Evolutionary conservation across 225 moss, liverwort and hornwort species (phyloP), one percentile per base, ranked within the genome.

Genomic region (Pseudoscleropodium purum): DNA sequence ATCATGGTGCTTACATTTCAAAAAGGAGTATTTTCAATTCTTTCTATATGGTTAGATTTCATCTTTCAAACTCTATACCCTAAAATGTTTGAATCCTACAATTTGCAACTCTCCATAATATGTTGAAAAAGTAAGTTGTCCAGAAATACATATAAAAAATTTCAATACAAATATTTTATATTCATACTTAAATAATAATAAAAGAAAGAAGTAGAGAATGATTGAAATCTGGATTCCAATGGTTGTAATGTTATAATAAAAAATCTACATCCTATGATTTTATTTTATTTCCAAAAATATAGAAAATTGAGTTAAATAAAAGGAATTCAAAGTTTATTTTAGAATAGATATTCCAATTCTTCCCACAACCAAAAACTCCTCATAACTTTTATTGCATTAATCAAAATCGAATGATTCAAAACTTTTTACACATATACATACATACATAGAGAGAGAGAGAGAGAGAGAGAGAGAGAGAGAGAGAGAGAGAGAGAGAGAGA

Each of bases 401-500:
- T 74, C 2, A 45, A 73, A 43, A 75, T 75, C 0, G 6, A 75
- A 30, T 18, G 30, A 47, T 75, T 31, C 1, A 18, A 75, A 75
- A 1, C 2, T 47, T 75, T 75, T 3, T 3, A 3, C 0, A 0
- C 16, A 26, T 0, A 51, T 1, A 13, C 10, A 51, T 4, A 51
- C 51, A 51, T 51, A 13, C 13, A 51, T 51, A 51, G n/a, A n/a
- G n/a, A n/a, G n/a, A n/a, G n/a, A n/a, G n/a, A n/a, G n/a, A n/a
- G n/a, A n/a, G n/a, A n/a, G n/a, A n/a, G n/a, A n/a, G n/a, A n/a
- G n/a, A n/a, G n/a, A n/a, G n/a, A n/a, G n/a, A n/a, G n/a, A n/a
- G n/a, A n/a, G n/a, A n/a, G n/a, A n/a, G n/a, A n/a, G n/a, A n/a
- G n/a, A n/a, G n/a, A n/a, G n/a, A n/a, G n/a, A n/a, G n/a, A n/a